Conservation (phyloP, 441 rosid genomes). For the Codiaeum variegatum region DNA sequence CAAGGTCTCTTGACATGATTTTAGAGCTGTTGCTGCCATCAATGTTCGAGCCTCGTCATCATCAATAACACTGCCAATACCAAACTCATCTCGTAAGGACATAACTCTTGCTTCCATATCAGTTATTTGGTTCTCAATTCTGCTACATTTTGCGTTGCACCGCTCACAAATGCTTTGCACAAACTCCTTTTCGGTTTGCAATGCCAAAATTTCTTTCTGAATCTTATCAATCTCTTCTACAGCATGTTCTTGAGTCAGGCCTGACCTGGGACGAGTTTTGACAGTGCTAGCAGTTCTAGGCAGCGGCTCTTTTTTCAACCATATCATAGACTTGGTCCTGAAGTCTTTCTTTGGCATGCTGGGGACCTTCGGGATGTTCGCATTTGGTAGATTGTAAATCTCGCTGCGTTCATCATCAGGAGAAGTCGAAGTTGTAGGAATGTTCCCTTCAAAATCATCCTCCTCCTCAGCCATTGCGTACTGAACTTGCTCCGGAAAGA, state of each 20-base stretch:
- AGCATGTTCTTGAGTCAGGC: slow-evolving; percentile 53
- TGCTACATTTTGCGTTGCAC: slow-evolving; percentile 46
- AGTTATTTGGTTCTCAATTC: slow-evolving; percentile 48
- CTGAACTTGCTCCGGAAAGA: slow-evolving; percentile 78
- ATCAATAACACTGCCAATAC: slow-evolving; percentile 47
- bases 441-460: slow-evolving; percentile 28
- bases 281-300: slow-evolving; percentile 25
- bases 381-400: not conserved
- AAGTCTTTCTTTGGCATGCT: slow-evolving; percentile 46
- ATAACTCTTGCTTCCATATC: slow-evolving; percentile 55
- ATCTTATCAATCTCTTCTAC: slow-evolving; percentile 54
- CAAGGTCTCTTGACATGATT: slow-evolving; percentile 59
- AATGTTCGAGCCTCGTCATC: slow-evolving; percentile 68
- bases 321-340: slow-evolving; percentile 31
- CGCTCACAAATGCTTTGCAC: slow-evolving; percentile 50
- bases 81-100: slow-evolving; percentile 70
- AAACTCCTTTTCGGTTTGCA: slow-evolving; percentile 76
- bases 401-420: slow-evolving; percentile 13
- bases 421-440: slow-evolving; percentile 21
- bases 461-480: slow-evolving; percentile 50
- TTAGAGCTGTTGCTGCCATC: slow-evolving; percentile 68
- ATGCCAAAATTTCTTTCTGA: slow-evolving; percentile 59
- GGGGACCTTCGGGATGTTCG: slow-evolving; percentile 38
- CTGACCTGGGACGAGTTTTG: slow-evolving; percentile 40
- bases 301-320: slow-evolving; percentile 36